phyloP scores from a whole-genome alignment of 2,329 filamentous ascomycete species.

The Fusarium cyanostomum region DNA sequence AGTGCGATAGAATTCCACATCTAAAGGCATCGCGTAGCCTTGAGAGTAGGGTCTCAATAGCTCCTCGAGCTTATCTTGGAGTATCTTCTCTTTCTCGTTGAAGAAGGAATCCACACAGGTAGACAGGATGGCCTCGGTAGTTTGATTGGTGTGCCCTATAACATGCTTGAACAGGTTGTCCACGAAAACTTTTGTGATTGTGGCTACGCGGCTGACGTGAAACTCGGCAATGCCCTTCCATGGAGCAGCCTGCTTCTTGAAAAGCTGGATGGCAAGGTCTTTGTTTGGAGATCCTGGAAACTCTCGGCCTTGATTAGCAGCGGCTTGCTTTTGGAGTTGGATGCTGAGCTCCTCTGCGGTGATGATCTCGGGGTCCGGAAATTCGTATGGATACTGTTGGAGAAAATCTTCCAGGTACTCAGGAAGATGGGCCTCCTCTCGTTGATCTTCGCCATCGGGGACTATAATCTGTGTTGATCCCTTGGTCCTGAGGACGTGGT shows the following conservation, averaged over 20 bases:
- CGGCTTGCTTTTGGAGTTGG: conserved; percentile 47
- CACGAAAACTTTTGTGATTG: conserved; percentile 48
- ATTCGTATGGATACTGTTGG: conserved; percentile 40
- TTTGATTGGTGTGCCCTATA: conserved; percentile 34
- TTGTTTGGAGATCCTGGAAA: conserved; percentile 52
- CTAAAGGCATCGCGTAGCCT: conserved; percentile 42
- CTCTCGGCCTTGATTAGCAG: conserved; percentile 52
- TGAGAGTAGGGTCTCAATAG: conserved; percentile 50
- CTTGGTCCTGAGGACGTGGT: conserved; percentile 38
- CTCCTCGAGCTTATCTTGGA: conserved; percentile 52
- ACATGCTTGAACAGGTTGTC: conserved; percentile 50
- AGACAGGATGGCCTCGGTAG: conserved; percentile 36
- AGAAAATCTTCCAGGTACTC: conserved; percentile 45
- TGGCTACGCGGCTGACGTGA: conserved; percentile 48
- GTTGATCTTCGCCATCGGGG: background rate
- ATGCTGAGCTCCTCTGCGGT: conserved; percentile 21
- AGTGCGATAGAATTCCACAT: conserved; percentile 44
- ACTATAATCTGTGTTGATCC: conserved; percentile 37
- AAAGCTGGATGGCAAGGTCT: conserved; percentile 51
- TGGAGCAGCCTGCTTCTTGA: conserved; percentile 50
- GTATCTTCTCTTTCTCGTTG: conserved; percentile 41
- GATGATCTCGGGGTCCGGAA: conserved; percentile 41
- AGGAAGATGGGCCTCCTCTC: conserved; percentile 17
- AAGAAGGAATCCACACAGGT: conserved; percentile 47
- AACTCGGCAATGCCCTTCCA: conserved; percentile 52